A percentile compares a stretch with the other conserved stretches of the same genome.
phyloP scores from a whole-genome alignment of 1,284 basidiomycete species.

The Microbotryum silenes-acaulis region DNA sequence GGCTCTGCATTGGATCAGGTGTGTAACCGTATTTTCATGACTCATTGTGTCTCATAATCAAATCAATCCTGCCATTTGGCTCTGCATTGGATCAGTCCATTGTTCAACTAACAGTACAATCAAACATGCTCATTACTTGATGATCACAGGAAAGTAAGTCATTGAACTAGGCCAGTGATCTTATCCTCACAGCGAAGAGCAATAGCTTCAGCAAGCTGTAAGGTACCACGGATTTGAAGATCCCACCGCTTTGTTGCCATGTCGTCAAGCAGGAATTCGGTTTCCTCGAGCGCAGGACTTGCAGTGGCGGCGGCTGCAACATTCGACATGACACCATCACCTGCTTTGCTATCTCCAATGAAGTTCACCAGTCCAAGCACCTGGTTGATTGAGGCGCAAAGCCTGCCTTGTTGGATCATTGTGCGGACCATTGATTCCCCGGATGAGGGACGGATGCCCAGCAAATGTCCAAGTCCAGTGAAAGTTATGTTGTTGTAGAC shows the following conservation, averaged over 20 bases:
- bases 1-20: too few relatives aligned
- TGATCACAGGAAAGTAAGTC: too few relatives aligned
- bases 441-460: constrained; percentile 67
- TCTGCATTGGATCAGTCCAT: too few relatives aligned
- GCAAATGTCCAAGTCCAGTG: constrained; percentile 69
- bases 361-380: constrained; percentile 33
- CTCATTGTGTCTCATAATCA: too few relatives aligned
- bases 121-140: too few relatives aligned
- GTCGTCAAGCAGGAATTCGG: constrained; percentile 1
- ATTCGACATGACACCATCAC: constrained; percentile 27
- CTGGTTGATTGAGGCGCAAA: constrained; percentile 35
- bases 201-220: constrained; percentile 25
- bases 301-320: constrained; percentile 47
- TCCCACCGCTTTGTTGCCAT: constrained; percentile 30
- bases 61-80: too few relatives aligned
- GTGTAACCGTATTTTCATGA: too few relatives aligned
- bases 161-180: not conserved
- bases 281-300: constrained; percentile 2
- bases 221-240: constrained; percentile 23
- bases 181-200: constrained; percentile 28
- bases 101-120: too few relatives aligned
- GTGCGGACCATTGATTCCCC: constrained; percentile 36
- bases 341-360: constrained; percentile 18
- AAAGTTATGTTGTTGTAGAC: constrained; percentile 70
- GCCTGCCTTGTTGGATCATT: constrained; percentile 36